Base-by-base conservation (phyloP, 1,284 basidiomycete genomes). In the Cryptococcus floricola region DNA sequence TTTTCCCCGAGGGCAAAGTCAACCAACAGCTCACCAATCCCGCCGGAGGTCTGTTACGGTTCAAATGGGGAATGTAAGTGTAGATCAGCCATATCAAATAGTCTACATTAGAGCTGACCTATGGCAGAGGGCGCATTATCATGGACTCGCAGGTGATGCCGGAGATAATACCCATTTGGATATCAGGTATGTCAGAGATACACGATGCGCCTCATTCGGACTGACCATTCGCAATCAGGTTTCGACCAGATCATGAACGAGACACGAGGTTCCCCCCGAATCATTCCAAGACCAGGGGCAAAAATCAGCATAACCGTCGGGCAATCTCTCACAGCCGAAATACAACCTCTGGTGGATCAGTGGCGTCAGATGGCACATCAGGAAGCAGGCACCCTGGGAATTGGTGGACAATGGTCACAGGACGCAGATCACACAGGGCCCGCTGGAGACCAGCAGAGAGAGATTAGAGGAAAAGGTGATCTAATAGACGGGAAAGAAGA, bases 41-140 rank as follows among this genome's bases (percentile, higher is more conserved):
- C 2, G 65, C 77, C 16, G 77, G 81, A 9, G 77, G 80, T 43
- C 73, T 98, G 58, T 81, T 87, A 6, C 81, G 90, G 46, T 98
- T 98, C 78, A 96, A 96, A 80, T 98, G 95, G 96, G 96, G 95
- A 56, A 81, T 97, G 86, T 91, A 73, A 74, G 89, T 87, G 23
- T 23, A 23, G 16, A 23, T 25, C 9, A 19, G 23, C 37, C n/a
- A 3, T 12, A 0, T 45, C 34, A 39, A 46, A 13, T 7, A 23
- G 8, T n/a, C 6, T 34, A 23, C 31, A 34, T 2, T 34, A 34
- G 58, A 43, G 16, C 38, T 34, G 27, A 34, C 53, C 34, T 38
- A 34, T 34, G 23, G 25, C 68, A 92, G 90, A 41, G 88, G 88
- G 38, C 83, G 90, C 14, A 88, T 95, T 48, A 71, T 95, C 47